Evolutionary conservation across 108 stramenopile species (phyloP).

Genomic region (Skeletonema marinoi): DNA sequence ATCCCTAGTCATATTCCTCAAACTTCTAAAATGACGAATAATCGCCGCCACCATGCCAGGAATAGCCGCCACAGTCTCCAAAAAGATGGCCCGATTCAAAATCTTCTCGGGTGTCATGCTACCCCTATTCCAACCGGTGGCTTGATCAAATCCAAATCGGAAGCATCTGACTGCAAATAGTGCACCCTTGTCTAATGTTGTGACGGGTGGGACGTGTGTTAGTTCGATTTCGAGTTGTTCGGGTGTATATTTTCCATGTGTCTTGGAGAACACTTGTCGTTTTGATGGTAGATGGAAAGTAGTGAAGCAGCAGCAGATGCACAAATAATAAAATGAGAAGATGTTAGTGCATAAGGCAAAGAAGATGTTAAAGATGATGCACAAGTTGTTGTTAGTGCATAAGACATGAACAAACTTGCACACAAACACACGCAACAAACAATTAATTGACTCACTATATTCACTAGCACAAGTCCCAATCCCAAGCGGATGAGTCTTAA

Average conservation of each 20-base stretch:
- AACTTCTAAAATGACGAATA: slow-evolving; percentile 87
- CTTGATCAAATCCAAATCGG: slow-evolving; percentile 60
- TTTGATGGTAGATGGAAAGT: neutral
- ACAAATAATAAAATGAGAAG: too few species aligned
- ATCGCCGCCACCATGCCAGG: slow-evolving; percentile 89
- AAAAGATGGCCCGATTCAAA: slow-evolving; percentile 79
- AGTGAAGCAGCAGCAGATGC: too few species aligned
- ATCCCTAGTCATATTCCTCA: slow-evolving; percentile 91
- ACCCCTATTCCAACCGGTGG: slow-evolving; percentile 74
- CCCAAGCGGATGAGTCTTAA: slow-evolving; percentile 45
- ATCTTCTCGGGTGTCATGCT: slow-evolving; percentile 63
- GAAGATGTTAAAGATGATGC: too few species aligned
- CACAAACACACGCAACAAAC: too few species aligned
- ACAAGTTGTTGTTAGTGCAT: neutral
- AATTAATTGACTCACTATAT: slow-evolving; percentile 36
- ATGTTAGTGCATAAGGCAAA: too few species aligned
- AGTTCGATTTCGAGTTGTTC: slow-evolving; percentile 74
- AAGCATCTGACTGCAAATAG: slow-evolving; percentile 66
- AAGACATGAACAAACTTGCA: neutral
- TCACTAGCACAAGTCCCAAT: slow-evolving; percentile 53
- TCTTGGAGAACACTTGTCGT: slow-evolving; percentile 38
- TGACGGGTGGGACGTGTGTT: slow-evolving; percentile 64
- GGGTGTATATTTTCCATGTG: slow-evolving; percentile 68
- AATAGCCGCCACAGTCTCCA: slow-evolving; percentile 92
- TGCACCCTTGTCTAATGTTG: slow-evolving; percentile 55